Percentiles rank a stretch among this genome's conserved stretches.
Conservation (phyloP, 352 stramenopile species). For the Aphanomyces astaci region DNA sequence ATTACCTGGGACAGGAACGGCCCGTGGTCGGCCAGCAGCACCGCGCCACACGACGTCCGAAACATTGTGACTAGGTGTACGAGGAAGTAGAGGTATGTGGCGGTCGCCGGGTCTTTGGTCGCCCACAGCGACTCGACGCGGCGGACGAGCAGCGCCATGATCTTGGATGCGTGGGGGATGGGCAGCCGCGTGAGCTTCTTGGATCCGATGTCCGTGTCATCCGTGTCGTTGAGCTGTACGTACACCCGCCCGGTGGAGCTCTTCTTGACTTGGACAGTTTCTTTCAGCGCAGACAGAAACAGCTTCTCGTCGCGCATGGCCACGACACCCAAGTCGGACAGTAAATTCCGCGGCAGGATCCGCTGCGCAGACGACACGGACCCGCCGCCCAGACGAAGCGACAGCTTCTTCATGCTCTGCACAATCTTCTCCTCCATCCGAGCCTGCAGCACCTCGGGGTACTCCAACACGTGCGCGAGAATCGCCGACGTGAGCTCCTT, state of each 20-base stretch:
- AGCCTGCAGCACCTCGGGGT: constrained; percentile 71
- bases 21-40: constrained; percentile 48
- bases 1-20: constrained; percentile 49
- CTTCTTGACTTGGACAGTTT: constrained; percentile 64
- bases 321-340: constrained; percentile 68
- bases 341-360: constrained; percentile 66
- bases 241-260: constrained; percentile 75
- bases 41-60: constrained; percentile 43
- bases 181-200: not conserved
- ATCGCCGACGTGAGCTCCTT: constrained; percentile 62
- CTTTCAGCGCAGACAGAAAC: constrained; percentile 63
- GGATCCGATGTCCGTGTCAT: not conserved
- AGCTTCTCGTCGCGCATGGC: constrained; percentile 66
- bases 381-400: constrained; percentile 54
- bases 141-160: constrained; percentile 30
- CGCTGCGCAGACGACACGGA: constrained; percentile 44
- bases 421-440: constrained; percentile 84
- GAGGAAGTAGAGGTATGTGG: constrained; percentile 59
- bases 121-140: constrained; percentile 52
- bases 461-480: constrained; percentile 68
- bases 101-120: constrained; percentile 35
- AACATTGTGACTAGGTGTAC: constrained; percentile 68
- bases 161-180: constrained; percentile 21
- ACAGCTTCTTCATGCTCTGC: constrained; percentile 65
- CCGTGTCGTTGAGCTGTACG: constrained; percentile 38